phyloP scores from a whole-genome alignment of 1,284 basidiomycete genomes.

The Hemileccinum hortonii region DNA sequence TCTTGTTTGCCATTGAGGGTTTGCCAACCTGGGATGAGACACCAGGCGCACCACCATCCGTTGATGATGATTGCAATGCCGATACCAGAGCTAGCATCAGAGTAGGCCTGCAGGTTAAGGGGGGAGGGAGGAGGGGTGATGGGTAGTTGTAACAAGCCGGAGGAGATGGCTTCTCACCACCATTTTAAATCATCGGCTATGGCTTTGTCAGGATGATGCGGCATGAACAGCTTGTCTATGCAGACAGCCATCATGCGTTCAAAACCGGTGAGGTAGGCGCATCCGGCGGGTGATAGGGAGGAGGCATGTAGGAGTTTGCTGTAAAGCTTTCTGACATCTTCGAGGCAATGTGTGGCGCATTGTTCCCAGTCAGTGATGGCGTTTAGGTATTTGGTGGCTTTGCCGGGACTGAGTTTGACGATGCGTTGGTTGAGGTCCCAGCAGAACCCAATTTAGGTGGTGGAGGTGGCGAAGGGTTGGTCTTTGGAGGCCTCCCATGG shows the following conservation, averaged over 20 bases:
- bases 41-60: not conserved
- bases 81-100: constrained; percentile 6
- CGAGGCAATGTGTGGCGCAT: no score
- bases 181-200: not conserved
- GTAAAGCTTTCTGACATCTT: no score
- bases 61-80: not conserved
- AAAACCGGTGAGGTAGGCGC: not conserved
- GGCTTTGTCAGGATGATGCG: not conserved
- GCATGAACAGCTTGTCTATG: not conserved
- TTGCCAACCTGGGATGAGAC: not conserved
- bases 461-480: no score
- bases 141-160: no score
- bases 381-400: no score
- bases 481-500: no score
- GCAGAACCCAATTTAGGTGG: no score
- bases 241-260: not conserved
- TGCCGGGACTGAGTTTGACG: no score
- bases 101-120: not conserved
- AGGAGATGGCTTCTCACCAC: not conserved
- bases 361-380: no score
- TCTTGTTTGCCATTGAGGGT: not conserved
- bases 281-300: no score
- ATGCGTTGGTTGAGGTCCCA: no score
- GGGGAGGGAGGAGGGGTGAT: not conserved
- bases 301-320: no score